Conservation (phyloP, 371 early-diverging fungal species). For the Basidiobolus meristosporus region DNA sequence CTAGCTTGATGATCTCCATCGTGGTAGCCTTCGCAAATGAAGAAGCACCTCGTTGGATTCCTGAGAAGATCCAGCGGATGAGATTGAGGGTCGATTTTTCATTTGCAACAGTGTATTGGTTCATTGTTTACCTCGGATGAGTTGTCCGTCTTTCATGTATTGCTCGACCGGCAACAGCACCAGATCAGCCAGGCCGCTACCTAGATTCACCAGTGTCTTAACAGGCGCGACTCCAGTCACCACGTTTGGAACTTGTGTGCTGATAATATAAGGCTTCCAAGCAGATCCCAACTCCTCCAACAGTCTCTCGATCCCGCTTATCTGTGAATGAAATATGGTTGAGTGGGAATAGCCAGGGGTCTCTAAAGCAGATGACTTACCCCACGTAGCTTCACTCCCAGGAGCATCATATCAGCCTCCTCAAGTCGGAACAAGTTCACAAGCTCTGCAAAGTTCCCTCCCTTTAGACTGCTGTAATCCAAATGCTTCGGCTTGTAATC, state of each 20-base stretch:
- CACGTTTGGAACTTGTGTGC: conserved; percentile 73
- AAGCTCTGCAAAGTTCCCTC: conserved; percentile 67
- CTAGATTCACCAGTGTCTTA: conserved; percentile 71
- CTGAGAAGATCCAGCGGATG: conserved; percentile 6
- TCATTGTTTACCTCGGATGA: conserved; percentile 45
- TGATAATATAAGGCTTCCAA: conserved; percentile 82
- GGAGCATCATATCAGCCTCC: conserved; percentile 69
- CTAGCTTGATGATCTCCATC: conserved; percentile 74
- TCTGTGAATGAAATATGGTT: conserved; percentile 5
- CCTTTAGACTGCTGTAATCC: conserved; percentile 45
- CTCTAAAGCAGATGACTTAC: conserved; percentile 13
- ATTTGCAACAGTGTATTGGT: background rate
- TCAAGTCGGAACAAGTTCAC: conserved; percentile 86
- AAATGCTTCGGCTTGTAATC: conserved; percentile 94
- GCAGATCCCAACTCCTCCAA: conserved; percentile 33
- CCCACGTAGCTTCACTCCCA: conserved; percentile 52
- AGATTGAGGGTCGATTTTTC: background rate
- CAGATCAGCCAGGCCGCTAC: conserved; percentile 81
- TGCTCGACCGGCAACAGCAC: conserved; percentile 84
- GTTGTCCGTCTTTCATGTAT: conserved; percentile 77
- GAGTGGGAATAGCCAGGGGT: background rate
- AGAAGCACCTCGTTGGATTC: conserved; percentile 64
- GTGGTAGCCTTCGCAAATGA: conserved; percentile 82
- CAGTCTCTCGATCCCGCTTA: conserved; percentile 37
- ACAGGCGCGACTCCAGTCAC: conserved; percentile 84